phyloP scores from a whole-genome alignment of 768 basidiomycete genomes.

The Tremella mesenterica region DNA sequence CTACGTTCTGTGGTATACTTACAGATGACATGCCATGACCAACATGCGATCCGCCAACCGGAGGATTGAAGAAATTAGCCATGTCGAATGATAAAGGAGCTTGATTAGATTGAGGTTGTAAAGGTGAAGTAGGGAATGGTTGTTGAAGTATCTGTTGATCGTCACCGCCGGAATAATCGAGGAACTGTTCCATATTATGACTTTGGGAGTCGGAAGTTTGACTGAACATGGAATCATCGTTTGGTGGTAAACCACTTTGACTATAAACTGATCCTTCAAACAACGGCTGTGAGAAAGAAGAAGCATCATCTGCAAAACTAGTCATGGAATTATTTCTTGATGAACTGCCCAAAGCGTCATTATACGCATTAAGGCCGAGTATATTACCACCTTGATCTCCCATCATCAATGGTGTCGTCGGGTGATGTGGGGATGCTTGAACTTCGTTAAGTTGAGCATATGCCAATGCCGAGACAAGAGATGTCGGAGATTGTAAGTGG shows the following conservation, averaged over 20 bases:
- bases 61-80: neutral
- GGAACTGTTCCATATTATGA: slow-evolving; percentile 31
- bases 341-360: slow-evolving; percentile 21
- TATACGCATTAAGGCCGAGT: slow-evolving; percentile 19
- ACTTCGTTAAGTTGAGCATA: neutral
- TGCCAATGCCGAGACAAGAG: slow-evolving; percentile 7
- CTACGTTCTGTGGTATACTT: slow-evolving; percentile 8
- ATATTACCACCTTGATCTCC: slow-evolving; percentile 15
- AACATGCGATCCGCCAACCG: neutral
- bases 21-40: neutral
- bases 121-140: neutral
- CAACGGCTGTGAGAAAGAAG: slow-evolving; percentile 20
- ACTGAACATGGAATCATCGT: no score
- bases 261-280: slow-evolving; percentile 26
- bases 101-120: neutral
- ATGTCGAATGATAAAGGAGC: slow-evolving; percentile 7
- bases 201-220: no score
- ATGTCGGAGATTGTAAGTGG: slow-evolving; percentile 11
- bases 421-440: slow-evolving; percentile 3
- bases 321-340: slow-evolving; percentile 21
- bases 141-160: slow-evolving; percentile 16
- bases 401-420: slow-evolving; percentile 4
- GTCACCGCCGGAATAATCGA: slow-evolving; percentile 33
- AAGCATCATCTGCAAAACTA: slow-evolving; percentile 19
- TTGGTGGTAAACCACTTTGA: slow-evolving; percentile 26